Evolutionary conservation across 2,329 filamentous ascomycete genomes (phyloP), one percentile per base, ranked within the genome.

Genomic region (Ceratocystis papillata): DNA sequence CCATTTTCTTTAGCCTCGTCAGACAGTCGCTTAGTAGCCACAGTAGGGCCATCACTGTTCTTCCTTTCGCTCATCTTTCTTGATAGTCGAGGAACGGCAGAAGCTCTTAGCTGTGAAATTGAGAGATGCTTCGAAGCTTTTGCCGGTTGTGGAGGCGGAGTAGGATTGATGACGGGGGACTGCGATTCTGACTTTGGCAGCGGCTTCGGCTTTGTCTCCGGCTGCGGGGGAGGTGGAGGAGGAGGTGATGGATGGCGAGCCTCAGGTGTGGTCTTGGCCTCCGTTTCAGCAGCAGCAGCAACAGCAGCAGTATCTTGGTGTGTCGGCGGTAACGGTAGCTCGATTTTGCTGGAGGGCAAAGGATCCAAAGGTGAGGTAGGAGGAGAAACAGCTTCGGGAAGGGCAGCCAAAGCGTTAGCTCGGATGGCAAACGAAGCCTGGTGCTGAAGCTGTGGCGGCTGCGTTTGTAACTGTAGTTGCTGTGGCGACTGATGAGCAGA

Each of bases 11-110:
- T 65, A n/a, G 41, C 41, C 76, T 96, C 90, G 75, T 94, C 90
- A 17, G 90, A 94, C 74, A 87, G 88, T 70, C 90, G 80, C 77
- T 94, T 90, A 50, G 85, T 80, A 69, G 79, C 80, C 57, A 79
- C 76, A 67, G 83, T 72, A 65, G 75, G 77, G 68, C 74, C 77
- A 66, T 84, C 82, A 67, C 77, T 68, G 5, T 78, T 25, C 79
- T 64, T 74, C 71, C n/a, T 69, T 69, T 59, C 76, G 62, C 69
- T 72, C 72, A 17, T 74, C 88, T 44, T 89, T 89, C 0, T 79
- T 78, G n/a, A 82, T 76, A 57, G 77, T 75, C 72, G 77, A 80
- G 70, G 79, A 20, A 63, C 59, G 3, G 66, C 65, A 1, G 64
- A 65, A 45, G 59, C 53, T 45, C 60, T 60, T 8, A 67, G 28